Conservation (phyloP, 768 basidiomycete genomes). For the Termitomyces sp. region DNA sequence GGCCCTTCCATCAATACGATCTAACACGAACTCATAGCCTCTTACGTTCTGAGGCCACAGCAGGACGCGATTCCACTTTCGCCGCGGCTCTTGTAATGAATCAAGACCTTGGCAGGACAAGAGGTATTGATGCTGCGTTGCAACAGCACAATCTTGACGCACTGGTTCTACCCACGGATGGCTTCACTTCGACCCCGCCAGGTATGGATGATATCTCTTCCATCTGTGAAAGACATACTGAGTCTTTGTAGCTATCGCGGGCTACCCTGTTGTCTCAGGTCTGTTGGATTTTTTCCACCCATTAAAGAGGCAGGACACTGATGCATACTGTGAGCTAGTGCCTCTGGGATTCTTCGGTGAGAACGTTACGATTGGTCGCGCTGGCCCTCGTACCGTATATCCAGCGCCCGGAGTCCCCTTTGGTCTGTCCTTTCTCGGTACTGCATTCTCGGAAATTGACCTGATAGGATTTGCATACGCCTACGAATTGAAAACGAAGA, state of each 20-base stretch:
- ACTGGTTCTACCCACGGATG: conserved; percentile 40
- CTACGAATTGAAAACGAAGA: conserved; percentile 58
- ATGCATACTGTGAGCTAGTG: conserved; percentile 23
- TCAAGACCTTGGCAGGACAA: conserved; percentile 40
- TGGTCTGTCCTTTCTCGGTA: conserved; percentile 57
- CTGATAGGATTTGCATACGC: conserved; percentile 56
- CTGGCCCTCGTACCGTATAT: conserved; percentile 35
- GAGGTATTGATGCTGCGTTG: conserved; percentile 50
- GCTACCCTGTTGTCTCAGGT: conserved; percentile 62
- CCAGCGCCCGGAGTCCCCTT: conserved; percentile 55
- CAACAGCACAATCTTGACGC: conserved; percentile 44
- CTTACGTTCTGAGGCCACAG: conserved; percentile 31
- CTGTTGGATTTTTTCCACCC: conserved; percentile 3
- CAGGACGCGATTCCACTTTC: conserved; percentile 36
- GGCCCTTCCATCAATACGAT: not conserved
- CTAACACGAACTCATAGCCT: conserved; percentile 19
- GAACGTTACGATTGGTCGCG: conserved; percentile 29
- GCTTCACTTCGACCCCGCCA: conserved; percentile 30
- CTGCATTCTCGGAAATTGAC: conserved; percentile 52
- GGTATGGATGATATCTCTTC: conserved; percentile 18
- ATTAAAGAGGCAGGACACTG: not conserved
- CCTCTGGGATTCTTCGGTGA: conserved; percentile 56
- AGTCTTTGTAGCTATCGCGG: conserved; percentile 44
- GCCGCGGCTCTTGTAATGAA: conserved; percentile 38
- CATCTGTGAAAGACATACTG: not conserved